Conservation (phyloP, 176 grass and related monocot species). For the Cymbopogon citratus region DNA sequence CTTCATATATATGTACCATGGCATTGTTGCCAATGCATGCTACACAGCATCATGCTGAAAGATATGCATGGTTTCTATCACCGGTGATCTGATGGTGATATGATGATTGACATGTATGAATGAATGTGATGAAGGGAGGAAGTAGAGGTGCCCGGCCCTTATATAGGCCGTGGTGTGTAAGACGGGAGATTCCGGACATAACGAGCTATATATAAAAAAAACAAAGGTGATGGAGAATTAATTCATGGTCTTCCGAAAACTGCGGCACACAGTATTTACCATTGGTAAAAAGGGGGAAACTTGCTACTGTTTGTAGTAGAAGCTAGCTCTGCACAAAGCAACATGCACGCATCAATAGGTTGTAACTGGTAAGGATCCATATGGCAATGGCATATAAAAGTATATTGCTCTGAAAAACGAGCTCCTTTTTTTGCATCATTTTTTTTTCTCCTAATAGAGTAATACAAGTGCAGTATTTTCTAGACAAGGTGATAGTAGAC, state of each 20-base stretch:
- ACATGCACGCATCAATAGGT: not conserved
- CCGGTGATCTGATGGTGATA: not conserved
- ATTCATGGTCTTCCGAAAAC: not conserved
- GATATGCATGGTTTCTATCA: not conserved
- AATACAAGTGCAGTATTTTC: not conserved
- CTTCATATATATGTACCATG: not conserved
- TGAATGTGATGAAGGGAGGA: not conserved
- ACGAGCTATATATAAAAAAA: not conserved
- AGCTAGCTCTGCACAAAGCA: not conserved
- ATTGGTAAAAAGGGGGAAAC: not conserved
- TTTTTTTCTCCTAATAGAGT: not conserved
- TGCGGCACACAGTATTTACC: not conserved
- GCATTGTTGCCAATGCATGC: not conserved
- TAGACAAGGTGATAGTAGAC: not conserved
- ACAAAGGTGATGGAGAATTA: not conserved
- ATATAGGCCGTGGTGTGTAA: constrained; percentile 1
- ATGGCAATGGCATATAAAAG: not conserved
- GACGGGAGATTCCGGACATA: not conserved
- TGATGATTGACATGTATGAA: not conserved
- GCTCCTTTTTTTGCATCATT: not conserved
- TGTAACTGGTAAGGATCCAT: not conserved
- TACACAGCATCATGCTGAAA: not conserved
- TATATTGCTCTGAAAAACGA: not conserved
- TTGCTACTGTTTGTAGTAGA: not conserved
- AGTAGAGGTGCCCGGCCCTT: not conserved